Evolutionary conservation across 2,329 filamentous ascomycete genomes (phyloP).

Genomic region (Madurella fahalii): DNA sequence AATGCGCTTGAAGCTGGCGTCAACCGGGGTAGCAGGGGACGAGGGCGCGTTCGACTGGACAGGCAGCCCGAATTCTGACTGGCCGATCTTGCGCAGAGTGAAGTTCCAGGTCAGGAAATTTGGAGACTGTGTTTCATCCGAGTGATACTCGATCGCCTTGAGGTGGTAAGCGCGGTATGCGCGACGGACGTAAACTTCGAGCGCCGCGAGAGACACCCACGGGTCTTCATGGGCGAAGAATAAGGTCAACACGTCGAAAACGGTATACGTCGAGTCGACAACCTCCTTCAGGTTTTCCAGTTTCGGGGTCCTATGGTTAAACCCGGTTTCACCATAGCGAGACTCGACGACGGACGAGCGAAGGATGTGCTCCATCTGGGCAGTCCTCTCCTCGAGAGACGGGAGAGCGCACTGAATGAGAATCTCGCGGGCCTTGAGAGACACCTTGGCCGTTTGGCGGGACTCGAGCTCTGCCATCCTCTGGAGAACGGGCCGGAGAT

Average conservation of each 20-base stretch:
- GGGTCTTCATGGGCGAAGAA: slow-evolving; percentile 95
- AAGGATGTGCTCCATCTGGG: slow-evolving; percentile 98
- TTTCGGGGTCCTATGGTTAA: slow-evolving; percentile 91
- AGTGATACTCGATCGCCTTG: slow-evolving; percentile 83
- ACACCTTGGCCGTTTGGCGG: slow-evolving; percentile 83
- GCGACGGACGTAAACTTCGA: slow-evolving; percentile 94
- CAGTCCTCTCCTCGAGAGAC: slow-evolving; percentile 87
- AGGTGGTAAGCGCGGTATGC: slow-evolving; percentile 95
- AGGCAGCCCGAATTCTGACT: slow-evolving; percentile 83
- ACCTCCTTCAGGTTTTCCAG: slow-evolving; percentile 93
- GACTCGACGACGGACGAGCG: slow-evolving; percentile 93
- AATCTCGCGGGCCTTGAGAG: slow-evolving; percentile 93
- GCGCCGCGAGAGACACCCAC: slow-evolving; percentile 87
- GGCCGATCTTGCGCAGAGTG: slow-evolving; percentile 84
- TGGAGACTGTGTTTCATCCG: slow-evolving; percentile 62
- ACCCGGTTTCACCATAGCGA: slow-evolving; percentile 94
- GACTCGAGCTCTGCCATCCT: slow-evolving; percentile 89
- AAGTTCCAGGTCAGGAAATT: slow-evolving; percentile 95
- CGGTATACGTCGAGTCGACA: slow-evolving; percentile 96
- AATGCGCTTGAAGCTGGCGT: slow-evolving; percentile 70
- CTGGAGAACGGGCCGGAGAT: slow-evolving; percentile 77
- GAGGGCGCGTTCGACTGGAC: slow-evolving; percentile 77
- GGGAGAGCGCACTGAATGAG: slow-evolving; percentile 96
- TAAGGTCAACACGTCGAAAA: slow-evolving; percentile 89
- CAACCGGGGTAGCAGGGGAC: slow-evolving; percentile 71